These are phyloP conservation scores for Silene conica DNA, from an alignment of 148 eudicot species.

Conservation along the genomic window DNA sequence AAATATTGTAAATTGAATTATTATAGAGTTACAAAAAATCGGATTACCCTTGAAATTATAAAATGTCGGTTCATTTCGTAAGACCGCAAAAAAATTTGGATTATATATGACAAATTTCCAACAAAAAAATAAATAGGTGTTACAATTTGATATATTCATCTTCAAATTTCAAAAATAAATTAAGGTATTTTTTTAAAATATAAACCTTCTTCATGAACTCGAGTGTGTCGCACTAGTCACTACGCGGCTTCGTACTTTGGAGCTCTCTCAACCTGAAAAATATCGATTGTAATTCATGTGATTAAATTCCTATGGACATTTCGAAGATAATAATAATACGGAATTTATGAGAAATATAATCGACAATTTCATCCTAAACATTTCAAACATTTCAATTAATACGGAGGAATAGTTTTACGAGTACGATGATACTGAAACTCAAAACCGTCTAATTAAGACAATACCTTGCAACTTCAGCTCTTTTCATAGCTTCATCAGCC, in stretches of 20 bases:
- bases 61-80: neutral
- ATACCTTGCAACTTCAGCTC: constrained; percentile 81
- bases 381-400: too few species aligned
- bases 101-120: neutral
- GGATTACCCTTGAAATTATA: neutral
- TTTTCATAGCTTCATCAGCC: constrained; percentile 77
- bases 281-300: neutral
- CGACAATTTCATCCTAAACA: too few species aligned
- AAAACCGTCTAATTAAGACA: neutral
- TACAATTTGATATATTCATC: neutral
- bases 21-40: too few species aligned
- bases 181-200: neutral
- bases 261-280: constrained; percentile 54
- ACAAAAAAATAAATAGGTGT: neutral
- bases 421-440: too few species aligned
- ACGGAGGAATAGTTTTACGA: too few species aligned
- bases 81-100: neutral
- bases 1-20: neutral
- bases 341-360: too few species aligned
- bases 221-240: constrained; percentile 38
- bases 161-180: neutral
- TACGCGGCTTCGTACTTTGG: constrained; percentile 34
- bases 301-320: too few species aligned
- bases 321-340: too few species aligned
- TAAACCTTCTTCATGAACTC: constrained; percentile 22